A percentile compares a stretch with the other conserved stretches of the same genome.
Conservation (phyloP, 805 yeast genomes). For the Kuraishia capsulata region DNA sequence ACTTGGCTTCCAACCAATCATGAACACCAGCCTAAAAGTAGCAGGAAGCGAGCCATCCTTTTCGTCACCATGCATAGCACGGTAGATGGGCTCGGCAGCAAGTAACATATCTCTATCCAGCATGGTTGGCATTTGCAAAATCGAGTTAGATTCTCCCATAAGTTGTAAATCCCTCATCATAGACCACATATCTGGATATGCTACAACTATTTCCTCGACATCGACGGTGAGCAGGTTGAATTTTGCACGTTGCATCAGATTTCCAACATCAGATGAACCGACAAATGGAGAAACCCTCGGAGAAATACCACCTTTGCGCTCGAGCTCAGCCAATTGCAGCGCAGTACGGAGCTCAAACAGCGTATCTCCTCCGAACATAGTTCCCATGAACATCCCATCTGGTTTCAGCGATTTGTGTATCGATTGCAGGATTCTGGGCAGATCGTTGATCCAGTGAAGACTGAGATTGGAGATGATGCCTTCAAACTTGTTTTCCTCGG, state of each 20-base stretch:
- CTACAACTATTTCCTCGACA: constrained; percentile 73
- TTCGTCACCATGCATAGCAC: constrained; percentile 57
- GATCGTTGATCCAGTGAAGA: constrained; percentile 80
- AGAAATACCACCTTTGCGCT: constrained; percentile 68
- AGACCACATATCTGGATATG: constrained; percentile 63
- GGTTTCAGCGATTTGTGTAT: constrained; percentile 57
- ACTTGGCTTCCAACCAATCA: constrained; percentile 86
- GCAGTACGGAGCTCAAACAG: constrained; percentile 75
- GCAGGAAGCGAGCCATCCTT: constrained; percentile 55
- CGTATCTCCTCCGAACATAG: constrained; percentile 79
- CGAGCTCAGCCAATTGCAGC: constrained; percentile 75
- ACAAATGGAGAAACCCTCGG: constrained; percentile 80
- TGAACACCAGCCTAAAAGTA: constrained; percentile 66
- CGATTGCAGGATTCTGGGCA: constrained; percentile 54
- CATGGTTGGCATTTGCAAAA: constrained; percentile 21
- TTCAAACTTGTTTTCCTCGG: constrained; percentile 37
- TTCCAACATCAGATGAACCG: constrained; percentile 68
- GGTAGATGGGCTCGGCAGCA: constrained; percentile 74
- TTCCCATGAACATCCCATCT: constrained; percentile 75
- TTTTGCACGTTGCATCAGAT: constrained; percentile 63
- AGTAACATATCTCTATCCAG: constrained; percentile 55
- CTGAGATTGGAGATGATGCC: constrained; percentile 67
- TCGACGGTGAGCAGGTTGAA: constrained; percentile 77
- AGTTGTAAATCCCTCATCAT: constrained; percentile 62
- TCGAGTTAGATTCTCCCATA: constrained; percentile 81